phyloP scores from a whole-genome alignment of 352 stramenopile genomes.

The Saprolegnia parasitica region DNA sequence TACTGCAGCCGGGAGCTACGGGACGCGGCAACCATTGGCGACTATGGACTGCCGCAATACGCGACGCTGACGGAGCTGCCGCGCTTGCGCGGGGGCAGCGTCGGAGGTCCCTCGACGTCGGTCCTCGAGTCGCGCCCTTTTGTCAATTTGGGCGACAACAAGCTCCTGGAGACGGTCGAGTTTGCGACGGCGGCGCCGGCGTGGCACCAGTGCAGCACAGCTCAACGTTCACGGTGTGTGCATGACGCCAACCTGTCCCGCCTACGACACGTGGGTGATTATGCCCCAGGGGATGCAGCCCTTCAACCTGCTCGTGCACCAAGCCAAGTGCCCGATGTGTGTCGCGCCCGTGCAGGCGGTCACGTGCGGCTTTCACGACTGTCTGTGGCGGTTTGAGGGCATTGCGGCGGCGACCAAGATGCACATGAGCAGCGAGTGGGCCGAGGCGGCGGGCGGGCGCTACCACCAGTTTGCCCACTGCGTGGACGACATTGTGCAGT shows the following conservation, averaged over 20 bases:
- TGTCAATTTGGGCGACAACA: constrained; percentile 13
- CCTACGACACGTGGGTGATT: constrained; percentile 12
- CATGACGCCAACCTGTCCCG: background rate
- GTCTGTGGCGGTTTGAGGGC: constrained; percentile 27
- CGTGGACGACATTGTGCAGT: background rate
- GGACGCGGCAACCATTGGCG: background rate
- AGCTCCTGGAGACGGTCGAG: background rate
- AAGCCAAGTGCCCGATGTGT: constrained; percentile 17
- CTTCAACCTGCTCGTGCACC: constrained; percentile 19
- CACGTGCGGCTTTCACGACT: constrained; percentile 27
- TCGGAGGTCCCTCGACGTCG: background rate
- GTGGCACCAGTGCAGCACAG: background rate
- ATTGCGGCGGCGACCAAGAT: background rate
- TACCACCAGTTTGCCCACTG: background rate
- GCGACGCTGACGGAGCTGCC: background rate
- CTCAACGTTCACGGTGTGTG: constrained; percentile 28
- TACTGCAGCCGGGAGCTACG: background rate
- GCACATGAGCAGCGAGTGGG: constrained; percentile 28
- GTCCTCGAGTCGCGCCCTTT: background rate
- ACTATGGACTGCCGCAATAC: background rate
- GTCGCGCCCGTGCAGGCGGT: background rate
- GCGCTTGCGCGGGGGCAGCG: constrained; percentile 11
- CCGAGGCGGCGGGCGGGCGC: background rate
- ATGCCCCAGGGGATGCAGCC: background rate
- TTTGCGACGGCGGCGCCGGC: constrained; percentile 9